Conservation (phyloP, 495 filamentous ascomycete genomes). For the Hypoxylon rickii region DNA sequence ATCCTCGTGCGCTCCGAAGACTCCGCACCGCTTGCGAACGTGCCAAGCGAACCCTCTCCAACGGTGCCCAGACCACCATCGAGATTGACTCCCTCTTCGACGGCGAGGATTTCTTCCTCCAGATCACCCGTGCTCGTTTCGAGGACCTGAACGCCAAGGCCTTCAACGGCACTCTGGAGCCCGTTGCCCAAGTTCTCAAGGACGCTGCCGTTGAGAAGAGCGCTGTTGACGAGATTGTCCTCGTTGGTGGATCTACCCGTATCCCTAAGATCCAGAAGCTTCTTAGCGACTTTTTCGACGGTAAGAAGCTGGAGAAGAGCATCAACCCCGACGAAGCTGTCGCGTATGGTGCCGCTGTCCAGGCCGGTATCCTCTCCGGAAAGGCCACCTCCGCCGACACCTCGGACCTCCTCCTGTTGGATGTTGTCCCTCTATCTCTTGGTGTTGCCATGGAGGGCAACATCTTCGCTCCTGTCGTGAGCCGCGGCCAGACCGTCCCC, state of each 20-base stretch:
- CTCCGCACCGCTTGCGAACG: constrained; percentile 98
- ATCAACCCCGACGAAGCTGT: constrained; percentile 99
- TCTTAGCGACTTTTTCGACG: constrained; percentile 97
- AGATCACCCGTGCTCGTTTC: constrained; percentile 99
- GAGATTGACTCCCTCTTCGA: constrained; percentile 99
- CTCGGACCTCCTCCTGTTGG: constrained; percentile 91
- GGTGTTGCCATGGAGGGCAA: constrained; percentile 99
- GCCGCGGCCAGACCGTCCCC: constrained; percentile 89
- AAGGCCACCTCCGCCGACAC: constrained; percentile 96
- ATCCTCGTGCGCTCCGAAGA: constrained; percentile 95
- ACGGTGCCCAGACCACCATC: constrained; percentile 94
- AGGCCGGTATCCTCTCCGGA: constrained; percentile 96
- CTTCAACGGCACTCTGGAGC: constrained; percentile 95
- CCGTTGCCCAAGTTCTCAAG: constrained; percentile 97
- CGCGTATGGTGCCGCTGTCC: constrained; percentile 97
- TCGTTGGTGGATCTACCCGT: constrained; percentile 98
- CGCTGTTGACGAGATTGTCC: constrained; percentile 94
- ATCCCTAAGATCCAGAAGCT: constrained; percentile 99
- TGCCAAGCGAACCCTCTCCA: constrained; percentile 98
- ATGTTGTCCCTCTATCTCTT: constrained; percentile 95
- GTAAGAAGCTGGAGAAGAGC: constrained; percentile 99
- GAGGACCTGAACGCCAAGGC: constrained; percentile 98
- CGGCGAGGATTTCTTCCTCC: constrained; percentile 97
- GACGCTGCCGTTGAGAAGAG: constrained; percentile 95
- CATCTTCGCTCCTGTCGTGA: constrained; percentile 96